These are phyloP conservation scores for Zasmidium angulare DNA, from an alignment of 2,329 filamentous ascomycete species.

Conservation along the genomic window DNA sequence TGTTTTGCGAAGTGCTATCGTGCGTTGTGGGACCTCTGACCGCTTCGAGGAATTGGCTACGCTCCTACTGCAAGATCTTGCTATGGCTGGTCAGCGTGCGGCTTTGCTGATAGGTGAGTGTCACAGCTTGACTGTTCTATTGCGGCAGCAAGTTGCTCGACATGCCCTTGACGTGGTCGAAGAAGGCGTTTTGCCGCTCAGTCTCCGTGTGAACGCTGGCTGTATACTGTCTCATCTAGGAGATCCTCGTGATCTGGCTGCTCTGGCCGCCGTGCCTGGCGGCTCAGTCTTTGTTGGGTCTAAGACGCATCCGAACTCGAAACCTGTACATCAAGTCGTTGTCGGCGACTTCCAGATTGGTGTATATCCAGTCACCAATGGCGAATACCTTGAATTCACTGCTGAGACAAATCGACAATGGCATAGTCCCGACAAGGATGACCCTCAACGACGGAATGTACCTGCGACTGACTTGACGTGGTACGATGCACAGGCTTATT, in stretches of 20 bases:
- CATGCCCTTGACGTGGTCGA: too few species aligned
- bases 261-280: background rate
- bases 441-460: constrained; percentile 1
- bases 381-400: background rate
- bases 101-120: constrained; percentile 5
- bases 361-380: background rate
- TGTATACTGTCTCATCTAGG: constrained; percentile 1
- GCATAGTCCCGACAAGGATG: constrained; percentile 2
- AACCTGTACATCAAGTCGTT: background rate
- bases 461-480: constrained; percentile 5
- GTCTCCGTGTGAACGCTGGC: constrained; percentile 1
- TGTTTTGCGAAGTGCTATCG: too few species aligned
- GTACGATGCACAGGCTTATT: constrained; percentile 1
- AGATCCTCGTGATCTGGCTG: constrained; percentile 7
- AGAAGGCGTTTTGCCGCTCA: background rate
- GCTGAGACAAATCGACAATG: background rate
- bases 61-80: background rate
- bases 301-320: background rate
- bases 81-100: constrained; percentile 1
- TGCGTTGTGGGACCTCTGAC: too few species aligned
- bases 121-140: background rate
- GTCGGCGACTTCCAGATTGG: background rate
- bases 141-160: background rate
- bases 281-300: background rate
- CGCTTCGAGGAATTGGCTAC: background rate